Evolutionary conservation across 345 rosid species (phyloP), one percentile per base, ranked within the genome.

Genomic region (Turritis glabra): DNA sequence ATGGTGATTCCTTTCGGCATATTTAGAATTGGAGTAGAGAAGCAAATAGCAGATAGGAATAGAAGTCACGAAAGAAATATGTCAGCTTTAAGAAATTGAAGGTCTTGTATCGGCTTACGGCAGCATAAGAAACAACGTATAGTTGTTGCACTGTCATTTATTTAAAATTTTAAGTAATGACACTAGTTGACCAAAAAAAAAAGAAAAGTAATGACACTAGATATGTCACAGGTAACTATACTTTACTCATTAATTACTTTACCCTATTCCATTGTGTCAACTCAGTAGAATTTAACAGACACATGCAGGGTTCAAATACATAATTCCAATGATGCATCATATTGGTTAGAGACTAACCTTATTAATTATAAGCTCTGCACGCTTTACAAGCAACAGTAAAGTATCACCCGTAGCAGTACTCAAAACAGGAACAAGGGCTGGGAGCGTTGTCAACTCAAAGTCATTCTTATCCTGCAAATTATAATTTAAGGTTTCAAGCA

Each of bases 351-450:
- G 43, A 25, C 25, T 77, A 83, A 90, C 98, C 97, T 94, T 94
- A 84, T 77, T 85, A 54, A 85, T 82, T 53, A 94, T 90, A 77
- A 91, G 95, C 65, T 94, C 97, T 26, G 96, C 95, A 35, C 82
- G 88, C 88, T 86, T 91, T 77, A 92, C 85, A 77, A 91, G 92
- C 82, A 94, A 79, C 81, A 94, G 80, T 29, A 91, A 72, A 17
- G 98, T 87, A 80, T 94, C 98, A 2, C 98, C 97, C 10, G 96
- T 75, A 72, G 98, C 98, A 71, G 87, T 83, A 77, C 87, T 90
- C 74, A 92, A 76, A 77, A 92, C 96, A 64, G 98, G 98, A 71
- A 87, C 81, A 46, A 94, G 97, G 81, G 97, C 97, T 71, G 98
- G 97, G 54, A 94, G 83, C 11, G 98, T 94, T 56, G 82, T 84